These are phyloP conservation scores for Hyphodiscus sp. DNA, from an alignment of 2,329 filamentous ascomycete genomes.

Conservation along the genomic window DNA sequence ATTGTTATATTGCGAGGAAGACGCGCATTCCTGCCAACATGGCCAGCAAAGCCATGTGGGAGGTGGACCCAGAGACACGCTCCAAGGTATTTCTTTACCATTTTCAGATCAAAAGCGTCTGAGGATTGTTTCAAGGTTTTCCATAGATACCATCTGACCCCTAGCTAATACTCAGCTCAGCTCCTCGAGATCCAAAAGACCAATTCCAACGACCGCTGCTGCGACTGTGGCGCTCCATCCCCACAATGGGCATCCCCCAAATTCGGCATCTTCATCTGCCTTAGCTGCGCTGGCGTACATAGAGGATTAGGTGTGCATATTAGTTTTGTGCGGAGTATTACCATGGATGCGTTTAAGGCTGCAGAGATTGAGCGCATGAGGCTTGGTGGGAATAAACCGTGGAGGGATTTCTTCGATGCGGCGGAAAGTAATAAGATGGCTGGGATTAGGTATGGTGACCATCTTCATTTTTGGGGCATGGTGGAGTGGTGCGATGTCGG, in stretches of 20 bases:
- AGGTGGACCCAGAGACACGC: slow-evolving; percentile 95
- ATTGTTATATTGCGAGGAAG: not conserved
- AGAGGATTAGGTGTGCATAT: slow-evolving; percentile 95
- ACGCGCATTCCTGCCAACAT: slow-evolving; percentile 25
- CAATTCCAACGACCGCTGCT: slow-evolving; percentile 82
- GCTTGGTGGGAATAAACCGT: slow-evolving; percentile 80
- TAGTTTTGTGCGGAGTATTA: slow-evolving; percentile 94
- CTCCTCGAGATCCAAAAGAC: slow-evolving; percentile 87
- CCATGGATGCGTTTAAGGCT: slow-evolving; percentile 97
- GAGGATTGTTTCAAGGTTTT: not conserved
- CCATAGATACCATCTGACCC: slow-evolving; percentile 3
- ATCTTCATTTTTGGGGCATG: not conserved
- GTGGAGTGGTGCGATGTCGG: not conserved
- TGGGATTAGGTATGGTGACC: slow-evolving; percentile 40
- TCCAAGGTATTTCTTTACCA: slow-evolving; percentile 62
- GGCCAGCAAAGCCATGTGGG: slow-evolving; percentile 84
- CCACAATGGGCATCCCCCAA: slow-evolving; percentile 98
- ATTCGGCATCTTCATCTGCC: slow-evolving; percentile 97
- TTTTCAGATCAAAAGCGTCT: not conserved
- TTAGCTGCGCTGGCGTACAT: slow-evolving; percentile 91
- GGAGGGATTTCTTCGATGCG: slow-evolving; percentile 79
- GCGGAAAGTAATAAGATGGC: slow-evolving; percentile 60
- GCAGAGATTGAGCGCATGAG: slow-evolving; percentile 92
- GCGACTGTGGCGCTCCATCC: slow-evolving; percentile 90
- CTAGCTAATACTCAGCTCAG: slow-evolving; percentile 38